These are phyloP conservation scores for Casuarina cunninghamiana DNA, from an alignment of 306 rosid species.

Conservation along the genomic window DNA sequence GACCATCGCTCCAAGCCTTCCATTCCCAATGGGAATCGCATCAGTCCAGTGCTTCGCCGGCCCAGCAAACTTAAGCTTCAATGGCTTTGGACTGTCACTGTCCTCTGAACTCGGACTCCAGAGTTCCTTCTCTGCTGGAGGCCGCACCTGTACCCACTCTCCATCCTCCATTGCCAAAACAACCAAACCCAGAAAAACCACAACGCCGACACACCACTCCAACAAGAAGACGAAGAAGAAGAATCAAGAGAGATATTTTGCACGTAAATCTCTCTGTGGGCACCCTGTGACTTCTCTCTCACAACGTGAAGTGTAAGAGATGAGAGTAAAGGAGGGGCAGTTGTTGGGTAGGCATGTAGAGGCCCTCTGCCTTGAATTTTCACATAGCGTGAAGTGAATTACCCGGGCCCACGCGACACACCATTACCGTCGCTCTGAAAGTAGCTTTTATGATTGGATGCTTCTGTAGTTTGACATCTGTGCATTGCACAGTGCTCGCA, in stretches of 20 bases:
- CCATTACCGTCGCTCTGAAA: neutral
- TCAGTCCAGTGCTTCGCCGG: conserved; percentile 84
- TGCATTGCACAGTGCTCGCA: neutral
- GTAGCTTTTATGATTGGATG: neutral
- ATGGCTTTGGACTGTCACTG: conserved; percentile 41
- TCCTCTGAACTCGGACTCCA: conserved; percentile 51
- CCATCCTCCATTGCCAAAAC: conserved; percentile 40
- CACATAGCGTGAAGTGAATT: conserved; percentile 8
- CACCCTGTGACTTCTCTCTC: neutral
- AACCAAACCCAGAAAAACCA: neutral
- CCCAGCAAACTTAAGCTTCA: conserved; percentile 61
- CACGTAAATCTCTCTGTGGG: conserved; percentile 2
- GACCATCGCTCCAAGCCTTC: conserved; percentile 90
- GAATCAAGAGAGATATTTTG: neutral
- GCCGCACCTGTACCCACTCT: conserved; percentile 49
- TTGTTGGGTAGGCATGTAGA: neutral
- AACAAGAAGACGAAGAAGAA: neutral
- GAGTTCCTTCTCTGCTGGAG: conserved; percentile 45
- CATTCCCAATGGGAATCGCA: conserved; percentile 91
- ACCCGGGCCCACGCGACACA: conserved; percentile 1
- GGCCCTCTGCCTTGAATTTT: neutral
- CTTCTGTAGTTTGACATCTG: neutral
- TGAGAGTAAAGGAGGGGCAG: conserved; percentile 3
- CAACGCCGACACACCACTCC: neutral
- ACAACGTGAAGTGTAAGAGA: neutral